These are phyloP conservation scores for Stygiomarasmius scandens DNA, from an alignment of 1,284 basidiomycete species.

Conservation along the genomic window DNA sequence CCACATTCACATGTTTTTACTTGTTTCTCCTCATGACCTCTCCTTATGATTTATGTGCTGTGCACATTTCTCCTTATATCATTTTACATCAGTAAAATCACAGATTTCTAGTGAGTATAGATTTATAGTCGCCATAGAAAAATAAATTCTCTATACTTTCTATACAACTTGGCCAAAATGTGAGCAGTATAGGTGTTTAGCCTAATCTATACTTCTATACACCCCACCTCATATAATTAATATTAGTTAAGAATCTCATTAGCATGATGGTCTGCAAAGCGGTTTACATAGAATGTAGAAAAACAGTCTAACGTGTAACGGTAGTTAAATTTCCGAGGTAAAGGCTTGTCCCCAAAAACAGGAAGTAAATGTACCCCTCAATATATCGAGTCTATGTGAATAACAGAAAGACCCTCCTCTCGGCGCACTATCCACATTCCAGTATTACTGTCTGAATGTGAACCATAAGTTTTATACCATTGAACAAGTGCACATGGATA, in stretches of 20 bases:
- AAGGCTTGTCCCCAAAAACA: constrained; percentile 19
- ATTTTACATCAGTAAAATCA: background rate
- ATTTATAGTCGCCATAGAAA: background rate
- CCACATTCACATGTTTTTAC: too few species aligned
- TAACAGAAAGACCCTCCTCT: constrained; percentile 4
- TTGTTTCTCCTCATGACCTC: too few species aligned
- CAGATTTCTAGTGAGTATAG: background rate
- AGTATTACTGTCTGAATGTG: background rate
- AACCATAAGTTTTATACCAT: constrained; percentile 8
- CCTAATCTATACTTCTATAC: background rate
- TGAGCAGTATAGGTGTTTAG: background rate
- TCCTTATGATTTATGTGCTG: too few species aligned
- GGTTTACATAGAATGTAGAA: constrained; percentile 29
- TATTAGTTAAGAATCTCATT: constrained; percentile 11
- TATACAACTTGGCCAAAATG: background rate
- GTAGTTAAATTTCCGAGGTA: constrained; percentile 23
- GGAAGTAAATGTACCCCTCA: constrained; percentile 19
- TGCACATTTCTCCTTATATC: too few species aligned
- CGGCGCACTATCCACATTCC: constrained; percentile 14
- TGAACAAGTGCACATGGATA: constrained; percentile 13
- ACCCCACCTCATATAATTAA: background rate
- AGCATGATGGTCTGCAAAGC: constrained; percentile 32
- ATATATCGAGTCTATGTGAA: constrained; percentile 7
- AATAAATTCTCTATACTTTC: background rate
- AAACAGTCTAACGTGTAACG: constrained; percentile 25